Percentiles rank a stretch among this genome's conserved stretches.
Conservation (phyloP, 495 filamentous ascomycete genomes). For the Venustampulla echinocandica region DNA sequence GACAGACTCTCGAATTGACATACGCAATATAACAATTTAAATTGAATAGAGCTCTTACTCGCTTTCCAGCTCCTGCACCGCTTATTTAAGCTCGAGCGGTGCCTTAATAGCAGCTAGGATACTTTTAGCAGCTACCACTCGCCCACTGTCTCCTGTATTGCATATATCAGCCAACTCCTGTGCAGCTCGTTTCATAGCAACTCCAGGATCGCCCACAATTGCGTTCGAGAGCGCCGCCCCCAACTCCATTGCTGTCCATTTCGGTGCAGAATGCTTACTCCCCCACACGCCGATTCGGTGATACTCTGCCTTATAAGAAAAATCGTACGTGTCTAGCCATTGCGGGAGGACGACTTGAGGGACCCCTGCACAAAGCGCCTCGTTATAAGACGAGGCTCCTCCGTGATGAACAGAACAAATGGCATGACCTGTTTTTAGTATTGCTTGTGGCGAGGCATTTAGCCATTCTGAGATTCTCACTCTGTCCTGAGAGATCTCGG, state of each 20-base stretch:
- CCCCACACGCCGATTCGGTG: slow-evolving; percentile 26
- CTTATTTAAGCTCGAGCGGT: too few relatives aligned
- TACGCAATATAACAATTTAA: too few relatives aligned
- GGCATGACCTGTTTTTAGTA: neutral
- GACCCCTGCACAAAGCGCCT: slow-evolving; percentile 29
- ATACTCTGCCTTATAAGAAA: slow-evolving; percentile 36
- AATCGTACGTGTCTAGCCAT: slow-evolving; percentile 43
- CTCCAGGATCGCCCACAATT: too few relatives aligned
- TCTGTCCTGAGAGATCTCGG: neutral
- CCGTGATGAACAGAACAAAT: neutral
- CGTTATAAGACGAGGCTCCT: neutral
- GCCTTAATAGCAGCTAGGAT: too few relatives aligned
- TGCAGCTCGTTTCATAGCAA: too few relatives aligned
- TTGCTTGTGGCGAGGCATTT: neutral
- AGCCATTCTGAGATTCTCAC: neutral
- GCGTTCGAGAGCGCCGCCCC: too few relatives aligned
- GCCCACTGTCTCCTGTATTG: too few relatives aligned
- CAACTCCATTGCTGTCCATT: neutral
- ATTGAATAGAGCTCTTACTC: too few relatives aligned
- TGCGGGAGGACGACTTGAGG: slow-evolving; percentile 41
- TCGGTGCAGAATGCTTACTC: neutral
- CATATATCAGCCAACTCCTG: too few relatives aligned
- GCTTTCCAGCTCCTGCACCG: too few relatives aligned
- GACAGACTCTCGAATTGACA: too few relatives aligned
- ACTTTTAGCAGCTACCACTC: too few relatives aligned